These are phyloP conservation scores for Podila epicladia DNA, from an alignment of 192 early-diverging fungal species.

Conservation along the genomic window DNA sequence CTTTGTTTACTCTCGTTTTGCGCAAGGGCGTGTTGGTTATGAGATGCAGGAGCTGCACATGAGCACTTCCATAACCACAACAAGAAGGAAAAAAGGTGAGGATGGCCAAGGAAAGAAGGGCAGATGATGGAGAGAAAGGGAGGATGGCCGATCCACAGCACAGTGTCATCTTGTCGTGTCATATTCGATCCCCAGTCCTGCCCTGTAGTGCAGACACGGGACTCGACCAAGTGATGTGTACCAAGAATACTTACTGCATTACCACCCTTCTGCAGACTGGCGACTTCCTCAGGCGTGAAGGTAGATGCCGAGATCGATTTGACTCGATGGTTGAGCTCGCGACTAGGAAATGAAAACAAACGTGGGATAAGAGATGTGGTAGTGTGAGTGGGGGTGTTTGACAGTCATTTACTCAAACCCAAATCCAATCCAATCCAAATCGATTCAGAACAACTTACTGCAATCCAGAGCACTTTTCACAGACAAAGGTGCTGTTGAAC, in stretches of 20 bases:
- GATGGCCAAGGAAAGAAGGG: neutral
- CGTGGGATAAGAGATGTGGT: neutral
- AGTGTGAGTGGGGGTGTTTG: no score
- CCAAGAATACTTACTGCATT: constrained; percentile 54
- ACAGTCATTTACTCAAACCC: neutral
- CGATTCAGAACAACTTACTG: constrained; percentile 51
- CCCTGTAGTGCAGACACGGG: neutral
- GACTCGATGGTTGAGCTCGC: constrained; percentile 68
- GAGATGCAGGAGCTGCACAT: no score
- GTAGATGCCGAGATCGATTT: constrained; percentile 68
- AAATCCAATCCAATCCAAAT: neutral
- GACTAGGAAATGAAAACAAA: constrained; percentile 26
- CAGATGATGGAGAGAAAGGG: neutral
- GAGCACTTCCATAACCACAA: no score
- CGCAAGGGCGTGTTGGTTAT: no score
- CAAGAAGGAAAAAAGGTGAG: neutral
- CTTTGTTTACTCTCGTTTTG: no score
- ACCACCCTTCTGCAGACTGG: constrained; percentile 57
- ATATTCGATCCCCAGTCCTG: neutral
- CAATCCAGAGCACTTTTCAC: constrained; percentile 64
- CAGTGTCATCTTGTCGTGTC: neutral
- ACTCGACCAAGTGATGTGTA: no score
- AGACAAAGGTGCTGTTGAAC: constrained; percentile 63
- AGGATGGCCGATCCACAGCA: neutral
- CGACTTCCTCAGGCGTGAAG: constrained; percentile 61